These are phyloP conservation scores for Pythium rishiriense DNA, from an alignment of 352 stramenopile species.

Conservation along the genomic window DNA sequence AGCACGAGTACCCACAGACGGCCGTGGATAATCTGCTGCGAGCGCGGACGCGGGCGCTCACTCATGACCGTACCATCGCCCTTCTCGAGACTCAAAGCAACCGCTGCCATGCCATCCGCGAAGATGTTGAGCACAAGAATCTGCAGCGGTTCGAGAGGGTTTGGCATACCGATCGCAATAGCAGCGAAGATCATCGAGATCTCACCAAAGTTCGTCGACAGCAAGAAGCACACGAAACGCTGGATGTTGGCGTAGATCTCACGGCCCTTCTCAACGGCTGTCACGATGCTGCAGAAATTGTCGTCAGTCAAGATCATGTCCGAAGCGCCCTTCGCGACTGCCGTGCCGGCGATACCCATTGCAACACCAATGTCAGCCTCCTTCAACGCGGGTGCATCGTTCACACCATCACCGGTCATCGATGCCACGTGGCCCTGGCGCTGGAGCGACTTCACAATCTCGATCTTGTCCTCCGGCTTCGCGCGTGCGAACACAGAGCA, in stretches of 20 bases:
- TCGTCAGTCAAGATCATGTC: slow-evolving; percentile 99
- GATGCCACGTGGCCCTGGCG: slow-evolving; percentile 86
- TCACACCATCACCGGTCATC: slow-evolving; percentile 91
- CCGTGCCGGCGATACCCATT: slow-evolving; percentile 97
- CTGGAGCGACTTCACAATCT: slow-evolving; percentile 95
- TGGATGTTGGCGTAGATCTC: slow-evolving; percentile 98
- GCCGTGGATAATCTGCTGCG: slow-evolving; percentile 65
- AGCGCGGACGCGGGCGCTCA: slow-evolving; percentile 49
- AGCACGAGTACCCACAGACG: slow-evolving; percentile 69
- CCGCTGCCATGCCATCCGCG: slow-evolving; percentile 91
- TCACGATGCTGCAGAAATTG: slow-evolving; percentile 98
- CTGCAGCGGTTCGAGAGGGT: slow-evolving; percentile 95
- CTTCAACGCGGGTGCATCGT: slow-evolving; percentile 93
- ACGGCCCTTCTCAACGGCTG: slow-evolving; percentile 94
- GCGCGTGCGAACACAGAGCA: slow-evolving; percentile 93
- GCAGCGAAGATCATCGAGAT: slow-evolving; percentile 85
- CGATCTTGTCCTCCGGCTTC: slow-evolving; percentile 95
- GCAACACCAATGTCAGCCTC: slow-evolving; percentile 95
- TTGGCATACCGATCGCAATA: slow-evolving; percentile 56
- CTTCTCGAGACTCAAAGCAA: slow-evolving; percentile 72
- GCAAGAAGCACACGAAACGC: slow-evolving; percentile 98
- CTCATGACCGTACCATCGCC: slow-evolving; percentile 70
- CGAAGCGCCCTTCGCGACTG: slow-evolving; percentile 97
- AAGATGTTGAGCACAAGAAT: slow-evolving; percentile 99
- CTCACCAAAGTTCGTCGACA: slow-evolving; percentile 97